Evolutionary conservation across 2,329 filamentous ascomycete species (phyloP).

Genomic region (Coniella lustricola): DNA sequence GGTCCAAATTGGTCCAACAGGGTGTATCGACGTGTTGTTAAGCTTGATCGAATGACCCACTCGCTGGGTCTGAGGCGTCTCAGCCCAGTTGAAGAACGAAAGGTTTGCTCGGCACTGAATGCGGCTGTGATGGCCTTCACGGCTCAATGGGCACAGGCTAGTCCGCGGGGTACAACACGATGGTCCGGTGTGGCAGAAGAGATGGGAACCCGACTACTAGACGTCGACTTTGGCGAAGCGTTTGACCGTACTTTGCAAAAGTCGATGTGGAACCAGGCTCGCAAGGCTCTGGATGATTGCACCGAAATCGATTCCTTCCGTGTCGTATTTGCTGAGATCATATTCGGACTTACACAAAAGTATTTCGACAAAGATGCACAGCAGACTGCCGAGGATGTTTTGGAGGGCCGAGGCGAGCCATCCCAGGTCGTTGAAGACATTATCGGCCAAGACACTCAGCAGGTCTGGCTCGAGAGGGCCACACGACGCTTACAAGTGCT

Average conservation of each 20-base stretch:
- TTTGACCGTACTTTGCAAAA: constrained; percentile 32
- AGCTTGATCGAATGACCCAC: constrained; percentile 38
- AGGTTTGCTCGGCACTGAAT: constrained; percentile 38
- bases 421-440: constrained; percentile 11
- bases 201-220: not conserved
- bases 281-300: constrained; percentile 28
- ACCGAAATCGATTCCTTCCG: constrained; percentile 30
- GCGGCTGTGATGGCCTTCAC: constrained; percentile 45
- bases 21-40: constrained; percentile 42
- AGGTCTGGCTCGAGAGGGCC: constrained; percentile 12
- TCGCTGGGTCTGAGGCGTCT: constrained; percentile 33
- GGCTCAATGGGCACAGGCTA: constrained; percentile 41
- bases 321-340: constrained; percentile 31
- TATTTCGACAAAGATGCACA: not conserved
- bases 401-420: constrained; percentile 1
- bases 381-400: not conserved
- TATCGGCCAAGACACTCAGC: constrained; percentile 10
- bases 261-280: constrained; percentile 32
- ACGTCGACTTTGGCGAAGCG: constrained; percentile 22
- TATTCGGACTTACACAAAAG: constrained; percentile 32
- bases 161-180: constrained; percentile 20
- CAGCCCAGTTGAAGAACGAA: constrained; percentile 34
- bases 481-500: constrained; percentile 10
- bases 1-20: constrained; percentile 39
- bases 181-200: not conserved